Evolutionary conservation across 768 basidiomycete species (phyloP), one percentile per base, ranked within the genome.

Genomic region (Tephrocybe rancida): DNA sequence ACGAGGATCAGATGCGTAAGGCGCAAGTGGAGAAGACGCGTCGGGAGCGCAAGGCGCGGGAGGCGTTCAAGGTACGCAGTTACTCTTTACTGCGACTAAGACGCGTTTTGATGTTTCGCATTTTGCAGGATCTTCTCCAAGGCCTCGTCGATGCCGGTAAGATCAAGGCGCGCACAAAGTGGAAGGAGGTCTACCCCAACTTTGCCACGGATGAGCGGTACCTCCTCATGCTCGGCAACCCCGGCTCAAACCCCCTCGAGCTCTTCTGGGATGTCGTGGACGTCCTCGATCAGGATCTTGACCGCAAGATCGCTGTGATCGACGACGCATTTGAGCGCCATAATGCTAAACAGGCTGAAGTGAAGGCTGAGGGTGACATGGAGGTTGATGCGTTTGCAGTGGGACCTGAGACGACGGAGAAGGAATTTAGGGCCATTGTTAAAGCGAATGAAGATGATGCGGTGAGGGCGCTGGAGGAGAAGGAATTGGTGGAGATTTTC

Each of bases 221-320:
- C 72, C 77, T 88, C 38, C 78, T 82, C 55, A 85, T 98, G 70
- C 84, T 98, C 16, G 96, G 97, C 14, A 91, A 89, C 61, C 91
- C 92, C 7, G 97, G 97, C 13, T 96, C 94, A 1, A 95, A 91
- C 60, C 95, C 96, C 1, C 79, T 99, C 26, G 97, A 99, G 63
- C 81, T 98, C 3, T 98, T 97, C 72, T 97, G 95, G 93, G 96
- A 98, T 69, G 67, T 81, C 9, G 88, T 97, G 41, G 97, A 99
- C 69, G 78, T 76, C 37, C 79, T 97, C 2, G 95, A 94, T 64
- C 91, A 95, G 65, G 81, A 86, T 58, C 80, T 96, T 16, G 93
- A 95, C 56, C 79, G 80, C 18, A 91, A 91, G 64, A 86, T 91
- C 16, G 78, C 78, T n/a, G 63, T 82, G 26, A 83, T 89, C 3